Conservation (phyloP, 495 filamentous ascomycete species). For the Penicillium simplicissimum region DNA sequence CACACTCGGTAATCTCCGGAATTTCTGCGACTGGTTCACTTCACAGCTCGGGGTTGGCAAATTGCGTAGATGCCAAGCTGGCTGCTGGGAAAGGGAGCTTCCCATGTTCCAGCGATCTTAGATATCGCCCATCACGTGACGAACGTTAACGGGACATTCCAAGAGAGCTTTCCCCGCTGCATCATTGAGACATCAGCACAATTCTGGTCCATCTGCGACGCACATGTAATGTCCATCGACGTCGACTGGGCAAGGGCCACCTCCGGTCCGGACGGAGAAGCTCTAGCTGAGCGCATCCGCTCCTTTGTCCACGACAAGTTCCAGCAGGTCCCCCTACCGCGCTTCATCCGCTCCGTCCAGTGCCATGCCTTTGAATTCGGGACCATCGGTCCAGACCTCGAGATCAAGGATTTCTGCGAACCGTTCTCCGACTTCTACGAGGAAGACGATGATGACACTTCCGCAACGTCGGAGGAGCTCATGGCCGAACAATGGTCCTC, state of each 20-base stretch:
- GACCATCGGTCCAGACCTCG: constrained; percentile 74
- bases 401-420: constrained; percentile 95
- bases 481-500: constrained; percentile 33
- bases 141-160: neutral
- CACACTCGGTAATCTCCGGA: neutral
- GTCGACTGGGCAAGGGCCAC: constrained; percentile 94
- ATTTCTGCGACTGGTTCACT: neutral
- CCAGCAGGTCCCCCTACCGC: constrained; percentile 83
- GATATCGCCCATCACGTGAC: neutral
- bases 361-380: constrained; percentile 95
- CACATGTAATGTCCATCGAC: constrained; percentile 87
- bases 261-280: constrained; percentile 80
- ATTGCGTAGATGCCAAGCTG: neutral
- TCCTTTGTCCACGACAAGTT: constrained; percentile 95
- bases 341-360: constrained; percentile 94
- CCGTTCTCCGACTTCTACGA: constrained; percentile 97
- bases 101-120: neutral
- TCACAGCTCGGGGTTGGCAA: neutral
- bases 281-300: constrained; percentile 80
- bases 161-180: neutral
- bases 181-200: neutral
- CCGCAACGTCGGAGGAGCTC: constrained; percentile 46
- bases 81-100: neutral
- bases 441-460: constrained; percentile 61
- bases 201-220: constrained; percentile 3